phyloP scores from a whole-genome alignment of 2,329 filamentous ascomycete genomes.

The Stemphylium beticola region DNA sequence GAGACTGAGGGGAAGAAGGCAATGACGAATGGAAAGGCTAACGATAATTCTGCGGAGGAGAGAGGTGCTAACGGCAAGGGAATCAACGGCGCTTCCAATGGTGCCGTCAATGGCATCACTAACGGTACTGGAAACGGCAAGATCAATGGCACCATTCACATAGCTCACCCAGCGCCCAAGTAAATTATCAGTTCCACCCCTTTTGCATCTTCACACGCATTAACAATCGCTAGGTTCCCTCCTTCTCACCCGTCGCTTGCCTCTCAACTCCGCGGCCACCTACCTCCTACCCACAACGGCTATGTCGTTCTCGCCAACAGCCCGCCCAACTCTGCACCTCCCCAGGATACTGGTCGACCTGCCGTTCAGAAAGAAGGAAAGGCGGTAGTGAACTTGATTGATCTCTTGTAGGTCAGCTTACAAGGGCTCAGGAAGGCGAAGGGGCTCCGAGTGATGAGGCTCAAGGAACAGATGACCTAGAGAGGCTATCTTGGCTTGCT shows the following conservation, averaged over 20 bases:
- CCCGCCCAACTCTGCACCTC: not conserved
- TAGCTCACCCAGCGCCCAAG: slow-evolving; percentile 8
- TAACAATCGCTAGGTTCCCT: not conserved
- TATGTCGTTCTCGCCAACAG: slow-evolving; percentile 17
- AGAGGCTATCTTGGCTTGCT: too few species aligned
- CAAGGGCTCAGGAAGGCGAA: too few species aligned
- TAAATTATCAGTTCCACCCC: not conserved
- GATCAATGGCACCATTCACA: not conserved
- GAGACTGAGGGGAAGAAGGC: not conserved
- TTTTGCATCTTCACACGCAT: not conserved
- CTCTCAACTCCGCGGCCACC: slow-evolving; percentile 12
- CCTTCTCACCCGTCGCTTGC: slow-evolving; percentile 12
- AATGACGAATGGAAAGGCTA: too few species aligned
- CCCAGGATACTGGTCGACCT: not conserved
- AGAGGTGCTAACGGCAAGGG: not conserved
- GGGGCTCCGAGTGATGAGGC: too few species aligned
- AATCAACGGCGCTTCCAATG: not conserved
- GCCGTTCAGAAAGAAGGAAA: slow-evolving; percentile 4
- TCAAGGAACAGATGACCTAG: too few species aligned
- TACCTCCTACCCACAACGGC: slow-evolving; percentile 12
- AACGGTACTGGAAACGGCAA: not conserved
- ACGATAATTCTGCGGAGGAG: too few species aligned
- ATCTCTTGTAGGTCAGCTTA: too few species aligned
- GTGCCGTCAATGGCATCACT: not conserved
- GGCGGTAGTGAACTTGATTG: not conserved